These are phyloP conservation scores for Elongisporangium prolatum DNA, from an alignment of 352 stramenopile genomes.

Conservation along the genomic window DNA sequence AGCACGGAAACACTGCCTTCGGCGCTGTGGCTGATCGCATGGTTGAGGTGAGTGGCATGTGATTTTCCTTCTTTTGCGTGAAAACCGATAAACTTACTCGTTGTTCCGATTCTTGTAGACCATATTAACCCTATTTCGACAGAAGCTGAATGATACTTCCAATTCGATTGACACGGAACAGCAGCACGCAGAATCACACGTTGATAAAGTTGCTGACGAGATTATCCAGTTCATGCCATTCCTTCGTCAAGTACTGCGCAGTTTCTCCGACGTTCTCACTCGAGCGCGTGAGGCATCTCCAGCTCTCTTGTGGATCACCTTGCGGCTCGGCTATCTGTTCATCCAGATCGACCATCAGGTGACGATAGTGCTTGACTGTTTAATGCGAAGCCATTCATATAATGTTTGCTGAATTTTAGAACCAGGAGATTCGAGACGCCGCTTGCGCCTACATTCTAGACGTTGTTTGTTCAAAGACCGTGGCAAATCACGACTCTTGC, in stretches of 20 bases:
- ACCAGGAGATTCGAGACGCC: slow-evolving; percentile 59
- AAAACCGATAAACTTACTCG: not conserved
- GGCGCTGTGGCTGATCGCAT: slow-evolving; percentile 13
- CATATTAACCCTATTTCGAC: slow-evolving; percentile 29
- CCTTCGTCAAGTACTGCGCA: slow-evolving; percentile 29
- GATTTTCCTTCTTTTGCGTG: no score
- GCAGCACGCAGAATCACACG: slow-evolving; percentile 27
- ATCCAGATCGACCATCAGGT: slow-evolving; percentile 60
- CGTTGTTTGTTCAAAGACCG: slow-evolving; percentile 17
- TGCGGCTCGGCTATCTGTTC: slow-evolving; percentile 42
- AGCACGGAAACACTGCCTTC: slow-evolving; percentile 26
- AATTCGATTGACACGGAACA: slow-evolving; percentile 11
- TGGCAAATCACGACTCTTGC: not conserved
- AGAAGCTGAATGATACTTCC: slow-evolving; percentile 33
- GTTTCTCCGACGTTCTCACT: slow-evolving; percentile 33
- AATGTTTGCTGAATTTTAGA: slow-evolving; percentile 10
- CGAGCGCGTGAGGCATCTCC: slow-evolving; percentile 14
- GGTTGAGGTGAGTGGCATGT: slow-evolving; percentile 13
- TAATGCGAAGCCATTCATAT: no score
- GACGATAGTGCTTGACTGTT: not conserved
- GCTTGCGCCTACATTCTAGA: slow-evolving; percentile 59
- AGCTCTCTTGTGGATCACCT: slow-evolving; percentile 31
- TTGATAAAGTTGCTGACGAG: slow-evolving; percentile 34
- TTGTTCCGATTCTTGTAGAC: slow-evolving; percentile 15
- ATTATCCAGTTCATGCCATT: slow-evolving; percentile 52